Evolutionary conservation across 2,329 filamentous ascomycete species (phyloP).

Genomic region (Knufia petricola): DNA sequence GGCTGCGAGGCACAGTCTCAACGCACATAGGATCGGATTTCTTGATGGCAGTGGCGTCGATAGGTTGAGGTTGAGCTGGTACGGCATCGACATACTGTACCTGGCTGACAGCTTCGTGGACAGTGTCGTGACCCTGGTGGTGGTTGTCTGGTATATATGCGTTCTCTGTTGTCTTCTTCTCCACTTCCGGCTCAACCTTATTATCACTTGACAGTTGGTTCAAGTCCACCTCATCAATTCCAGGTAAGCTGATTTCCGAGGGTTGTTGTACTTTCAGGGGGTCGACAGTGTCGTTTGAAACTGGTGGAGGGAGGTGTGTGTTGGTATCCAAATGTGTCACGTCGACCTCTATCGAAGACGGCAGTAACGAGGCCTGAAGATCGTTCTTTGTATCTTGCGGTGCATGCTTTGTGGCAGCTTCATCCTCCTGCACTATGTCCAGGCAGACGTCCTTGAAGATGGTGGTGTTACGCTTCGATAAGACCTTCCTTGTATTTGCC

Average conservation of each 20-base stretch:
- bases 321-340: neutral
- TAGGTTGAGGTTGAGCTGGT: neutral
- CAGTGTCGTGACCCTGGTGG: neutral
- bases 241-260: slow-evolving; percentile 20
- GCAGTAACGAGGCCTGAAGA: neutral
- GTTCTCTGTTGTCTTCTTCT: neutral
- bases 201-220: slow-evolving; percentile 14
- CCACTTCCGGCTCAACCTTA: slow-evolving; percentile 9
- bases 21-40: slow-evolving; percentile 1
- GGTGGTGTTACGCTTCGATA: slow-evolving; percentile 44
- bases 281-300: neutral
- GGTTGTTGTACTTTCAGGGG: slow-evolving; percentile 6
- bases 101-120: slow-evolving; percentile 1
- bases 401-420: slow-evolving; percentile 11
- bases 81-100: slow-evolving; percentile 13
- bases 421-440: slow-evolving; percentile 25
- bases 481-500: slow-evolving; percentile 37
- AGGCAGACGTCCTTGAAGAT: slow-evolving; percentile 44
- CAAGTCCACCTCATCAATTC: slow-evolving; percentile 19
- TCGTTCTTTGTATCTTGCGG: slow-evolving; percentile 21
- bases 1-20: slow-evolving; percentile 12
- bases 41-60: neutral
- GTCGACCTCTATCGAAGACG: slow-evolving; percentile 6
- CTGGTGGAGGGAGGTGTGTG: slow-evolving; percentile 5
- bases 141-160: slow-evolving; percentile 9